Conservation (phyloP, 2,329 filamentous ascomycete species). For the Volutella citrinella region DNA sequence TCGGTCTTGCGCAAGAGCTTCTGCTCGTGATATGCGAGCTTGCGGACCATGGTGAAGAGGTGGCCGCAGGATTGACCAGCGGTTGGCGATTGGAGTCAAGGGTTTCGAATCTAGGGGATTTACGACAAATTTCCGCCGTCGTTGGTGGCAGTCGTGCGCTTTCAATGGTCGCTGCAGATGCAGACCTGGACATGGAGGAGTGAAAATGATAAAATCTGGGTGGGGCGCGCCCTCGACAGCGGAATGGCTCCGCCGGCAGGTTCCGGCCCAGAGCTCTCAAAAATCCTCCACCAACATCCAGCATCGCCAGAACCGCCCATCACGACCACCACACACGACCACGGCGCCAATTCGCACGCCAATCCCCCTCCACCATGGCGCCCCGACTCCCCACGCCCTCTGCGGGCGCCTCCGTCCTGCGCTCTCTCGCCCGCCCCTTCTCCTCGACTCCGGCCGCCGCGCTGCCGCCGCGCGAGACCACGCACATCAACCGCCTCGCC, state of each 20-base stretch:
- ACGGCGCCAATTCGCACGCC: constrained; percentile 6
- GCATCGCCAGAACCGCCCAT: constrained; percentile 12
- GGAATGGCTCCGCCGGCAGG: constrained; percentile 21
- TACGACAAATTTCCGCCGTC: background rate
- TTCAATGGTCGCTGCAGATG: background rate
- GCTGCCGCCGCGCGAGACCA: constrained; percentile 20
- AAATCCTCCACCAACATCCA: constrained; percentile 23
- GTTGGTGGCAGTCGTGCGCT: constrained; percentile 2
- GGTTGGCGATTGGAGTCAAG: too few relatives aligned
- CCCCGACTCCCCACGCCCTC: constrained; percentile 33
- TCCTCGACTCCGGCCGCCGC: constrained; percentile 26
- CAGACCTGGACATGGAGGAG: constrained; percentile 10
- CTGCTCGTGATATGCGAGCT: constrained; percentile 95
- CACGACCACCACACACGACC: constrained; percentile 13
- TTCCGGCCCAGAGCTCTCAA: constrained; percentile 20
- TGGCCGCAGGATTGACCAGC: too few relatives aligned
- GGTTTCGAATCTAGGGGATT: too few relatives aligned
- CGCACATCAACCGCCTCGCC: constrained; percentile 18
- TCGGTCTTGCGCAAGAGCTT: constrained; percentile 92
- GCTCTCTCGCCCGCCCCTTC: constrained; percentile 25
- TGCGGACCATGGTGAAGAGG: constrained; percentile 74
- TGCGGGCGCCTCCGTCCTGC: constrained; percentile 16
- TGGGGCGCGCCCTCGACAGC: constrained; percentile 17
- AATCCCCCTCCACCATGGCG: constrained; percentile 34
- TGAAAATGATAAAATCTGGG: constrained; percentile 23